Percentiles rank a stretch among this genome's conserved stretches.
These are phyloP conservation scores for Rhododendron molle DNA, from an alignment of 148 eudicot genomes.

Conservation along the genomic window DNA sequence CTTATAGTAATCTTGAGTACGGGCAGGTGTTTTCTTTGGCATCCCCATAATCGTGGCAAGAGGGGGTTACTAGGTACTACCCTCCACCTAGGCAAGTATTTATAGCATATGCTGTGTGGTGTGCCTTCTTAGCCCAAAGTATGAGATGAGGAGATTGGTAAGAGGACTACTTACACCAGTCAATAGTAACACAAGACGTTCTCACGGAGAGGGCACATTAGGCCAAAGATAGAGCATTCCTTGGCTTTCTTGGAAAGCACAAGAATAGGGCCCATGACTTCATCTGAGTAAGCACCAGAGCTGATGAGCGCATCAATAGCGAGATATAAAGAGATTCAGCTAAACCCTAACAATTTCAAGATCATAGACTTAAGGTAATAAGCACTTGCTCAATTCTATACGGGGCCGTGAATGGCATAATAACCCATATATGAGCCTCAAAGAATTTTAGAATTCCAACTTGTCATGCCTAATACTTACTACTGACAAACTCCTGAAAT, in stretches of 20 bases:
- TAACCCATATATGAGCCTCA: not conserved
- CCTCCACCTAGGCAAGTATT: not conserved
- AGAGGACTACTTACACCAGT: not conserved
- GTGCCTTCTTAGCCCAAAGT: not conserved
- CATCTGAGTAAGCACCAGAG: not conserved
- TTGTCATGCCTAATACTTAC: not conserved
- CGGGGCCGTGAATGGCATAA: not conserved
- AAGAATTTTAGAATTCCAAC: not conserved
- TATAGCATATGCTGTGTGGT: not conserved
- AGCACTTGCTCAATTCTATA: not conserved
- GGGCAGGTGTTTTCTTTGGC: not conserved
- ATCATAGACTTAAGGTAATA: not conserved
- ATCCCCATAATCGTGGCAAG: not conserved
- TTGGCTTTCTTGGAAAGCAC: not conserved
- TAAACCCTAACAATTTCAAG: not conserved
- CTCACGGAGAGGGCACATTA: not conserved
- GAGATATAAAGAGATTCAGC: not conserved
- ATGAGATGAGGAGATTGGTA: not conserved
- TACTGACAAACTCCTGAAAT: not conserved
- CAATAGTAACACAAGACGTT: not conserved
- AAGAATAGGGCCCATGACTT: not conserved
- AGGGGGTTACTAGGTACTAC: not conserved
- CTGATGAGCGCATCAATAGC: not conserved
- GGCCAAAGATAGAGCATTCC: not conserved
- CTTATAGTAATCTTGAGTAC: not conserved